Conservation (phyloP, 106 monocot genomes). For the Dioscorea alata region DNA sequence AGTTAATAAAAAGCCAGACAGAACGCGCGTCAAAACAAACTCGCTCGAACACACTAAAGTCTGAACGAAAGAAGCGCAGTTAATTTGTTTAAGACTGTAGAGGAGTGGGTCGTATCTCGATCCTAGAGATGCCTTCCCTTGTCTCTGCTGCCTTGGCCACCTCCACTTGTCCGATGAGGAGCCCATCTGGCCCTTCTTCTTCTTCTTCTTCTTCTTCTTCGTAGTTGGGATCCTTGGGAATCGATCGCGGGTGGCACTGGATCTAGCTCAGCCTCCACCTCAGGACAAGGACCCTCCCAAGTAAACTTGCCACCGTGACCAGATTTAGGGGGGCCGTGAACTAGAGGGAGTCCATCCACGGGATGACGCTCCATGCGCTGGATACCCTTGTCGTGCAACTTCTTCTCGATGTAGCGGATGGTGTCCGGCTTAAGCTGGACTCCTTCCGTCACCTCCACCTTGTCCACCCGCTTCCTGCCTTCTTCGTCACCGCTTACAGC, state of each 20-base stretch:
- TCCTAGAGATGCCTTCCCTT: constrained; percentile 40
- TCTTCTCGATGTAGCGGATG: constrained; percentile 54
- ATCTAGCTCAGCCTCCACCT: constrained; percentile 36
- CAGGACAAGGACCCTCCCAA: constrained; percentile 58
- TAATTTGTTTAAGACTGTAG: not conserved
- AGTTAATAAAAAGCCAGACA: no score
- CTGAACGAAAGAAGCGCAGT: no score
- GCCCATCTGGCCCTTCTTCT: constrained; percentile 5
- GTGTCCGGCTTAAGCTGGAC: constrained; percentile 28
- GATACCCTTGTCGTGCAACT: constrained; percentile 57
- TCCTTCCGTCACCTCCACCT: constrained; percentile 17
- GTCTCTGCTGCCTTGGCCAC: constrained; percentile 42
- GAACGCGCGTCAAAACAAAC: no score
- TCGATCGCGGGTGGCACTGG: constrained; percentile 52
- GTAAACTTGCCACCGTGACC: constrained; percentile 76
- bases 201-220: constrained; percentile 28
- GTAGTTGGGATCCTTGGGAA: constrained; percentile 50
- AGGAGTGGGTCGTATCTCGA: not conserved
- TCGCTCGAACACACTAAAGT: no score
- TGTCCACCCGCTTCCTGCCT: constrained; percentile 20
- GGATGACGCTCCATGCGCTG: constrained; percentile 63
- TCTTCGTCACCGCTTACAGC: no score
- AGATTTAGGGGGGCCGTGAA: constrained; percentile 39
- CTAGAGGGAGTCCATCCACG: constrained; percentile 31
- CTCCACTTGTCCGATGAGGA: constrained; percentile 36